A percentile compares a stretch with the other conserved stretches of the same genome.
Conservation (phyloP, 2,329 filamentous ascomycete species). For the Colletotrichum shisoi region DNA sequence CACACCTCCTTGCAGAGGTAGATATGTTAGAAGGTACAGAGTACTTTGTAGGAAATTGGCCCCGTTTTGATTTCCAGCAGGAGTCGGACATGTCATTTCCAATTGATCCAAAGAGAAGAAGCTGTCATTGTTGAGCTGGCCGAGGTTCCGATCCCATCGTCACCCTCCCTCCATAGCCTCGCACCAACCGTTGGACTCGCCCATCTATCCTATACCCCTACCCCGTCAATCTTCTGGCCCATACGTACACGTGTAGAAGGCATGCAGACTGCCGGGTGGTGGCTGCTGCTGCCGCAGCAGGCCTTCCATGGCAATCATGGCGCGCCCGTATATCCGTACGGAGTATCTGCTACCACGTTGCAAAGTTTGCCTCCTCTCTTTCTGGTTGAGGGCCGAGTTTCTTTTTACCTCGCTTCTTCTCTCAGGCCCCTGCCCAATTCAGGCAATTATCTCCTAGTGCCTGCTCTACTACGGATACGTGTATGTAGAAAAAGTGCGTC, state of each 20-base stretch:
- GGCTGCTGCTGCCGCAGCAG: neutral
- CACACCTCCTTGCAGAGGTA: no score
- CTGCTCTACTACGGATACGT: no score
- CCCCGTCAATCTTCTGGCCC: neutral
- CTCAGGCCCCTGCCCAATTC: constrained; percentile 26
- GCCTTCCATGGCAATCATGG: neutral
- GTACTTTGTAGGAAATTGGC: neutral
- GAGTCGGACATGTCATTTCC: constrained; percentile 11
- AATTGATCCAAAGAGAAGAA: neutral
- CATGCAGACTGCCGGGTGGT: constrained; percentile 2
- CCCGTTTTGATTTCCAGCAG: neutral
- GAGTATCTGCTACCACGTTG: neutral
- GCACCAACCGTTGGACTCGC: neutral
- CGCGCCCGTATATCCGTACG: neutral
- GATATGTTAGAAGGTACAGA: no score
- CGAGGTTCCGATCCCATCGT: neutral
- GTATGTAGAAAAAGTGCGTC: constrained; percentile 35
- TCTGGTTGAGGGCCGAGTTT: constrained; percentile 8
- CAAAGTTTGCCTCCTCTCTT: constrained; percentile 4
- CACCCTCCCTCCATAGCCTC: neutral
- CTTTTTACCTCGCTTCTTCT: constrained; percentile 27
- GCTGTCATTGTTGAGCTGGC: neutral
- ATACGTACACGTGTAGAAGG: no score
- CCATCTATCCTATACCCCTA: neutral
- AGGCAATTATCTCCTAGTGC: constrained; percentile 39